Evolutionary conservation across 768 basidiomycete genomes (phyloP).

Genomic region (Lyophyllum decastes): DNA sequence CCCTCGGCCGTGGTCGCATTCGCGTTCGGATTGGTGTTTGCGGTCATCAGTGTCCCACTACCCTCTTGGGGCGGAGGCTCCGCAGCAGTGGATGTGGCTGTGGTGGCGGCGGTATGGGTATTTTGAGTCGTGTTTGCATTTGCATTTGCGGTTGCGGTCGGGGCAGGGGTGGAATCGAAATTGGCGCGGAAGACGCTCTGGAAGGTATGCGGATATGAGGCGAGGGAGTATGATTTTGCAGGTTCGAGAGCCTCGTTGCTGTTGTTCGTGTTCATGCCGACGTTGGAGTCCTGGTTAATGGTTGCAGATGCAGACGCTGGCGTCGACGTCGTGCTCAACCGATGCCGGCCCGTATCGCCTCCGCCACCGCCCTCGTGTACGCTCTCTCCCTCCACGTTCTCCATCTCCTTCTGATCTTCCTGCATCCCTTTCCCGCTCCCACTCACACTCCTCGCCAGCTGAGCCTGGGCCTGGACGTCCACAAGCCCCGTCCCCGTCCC

Average conservation of each 20-base stretch:
- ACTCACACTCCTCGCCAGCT: no score
- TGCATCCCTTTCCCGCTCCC: background rate
- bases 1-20: background rate
- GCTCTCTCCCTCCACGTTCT: background rate
- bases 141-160: background rate
- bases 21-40: background rate
- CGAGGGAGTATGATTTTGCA: background rate
- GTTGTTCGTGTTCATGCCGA: background rate
- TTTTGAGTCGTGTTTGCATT: background rate
- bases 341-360: background rate
- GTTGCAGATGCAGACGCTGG: background rate
- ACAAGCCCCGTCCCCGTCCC: background rate
- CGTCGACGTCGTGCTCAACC: background rate
- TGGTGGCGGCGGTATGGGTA: background rate
- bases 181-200: slow-evolving; percentile 13
- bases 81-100: no score
- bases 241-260: background rate
- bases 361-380: background rate
- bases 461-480: background rate
- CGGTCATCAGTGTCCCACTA: background rate
- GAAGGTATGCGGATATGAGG: slow-evolving; percentile 5
- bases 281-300: background rate
- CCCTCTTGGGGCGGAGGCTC: background rate
- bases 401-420: background rate
- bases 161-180: background rate